Conservation (phyloP, 192 early-diverging fungal genomes). For the Podila minutissima region DNA sequence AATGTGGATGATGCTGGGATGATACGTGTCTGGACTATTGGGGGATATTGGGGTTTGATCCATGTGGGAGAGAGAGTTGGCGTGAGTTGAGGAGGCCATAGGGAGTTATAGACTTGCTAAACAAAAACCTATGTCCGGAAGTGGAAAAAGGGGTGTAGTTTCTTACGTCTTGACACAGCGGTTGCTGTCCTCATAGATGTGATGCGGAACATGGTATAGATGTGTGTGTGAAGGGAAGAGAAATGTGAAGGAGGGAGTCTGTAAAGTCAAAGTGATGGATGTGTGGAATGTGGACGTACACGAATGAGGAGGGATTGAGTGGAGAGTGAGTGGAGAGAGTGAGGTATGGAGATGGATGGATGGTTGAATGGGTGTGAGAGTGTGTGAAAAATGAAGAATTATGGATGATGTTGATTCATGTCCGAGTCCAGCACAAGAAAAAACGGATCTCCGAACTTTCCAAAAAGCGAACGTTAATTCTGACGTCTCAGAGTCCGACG, state of each 20-base stretch:
- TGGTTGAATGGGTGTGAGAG: no score
- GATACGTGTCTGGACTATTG: constrained; percentile 43
- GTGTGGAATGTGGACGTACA: neutral
- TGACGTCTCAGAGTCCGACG: neutral
- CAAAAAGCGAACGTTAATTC: no score
- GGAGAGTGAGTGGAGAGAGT: neutral
- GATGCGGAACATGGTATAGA: neutral
- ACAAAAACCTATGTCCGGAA: neutral
- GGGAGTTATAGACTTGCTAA: neutral
- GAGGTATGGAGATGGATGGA: no score
- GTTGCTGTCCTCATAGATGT: neutral
- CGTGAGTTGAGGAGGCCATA: neutral
- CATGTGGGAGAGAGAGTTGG: neutral
- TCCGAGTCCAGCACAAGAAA: no score
- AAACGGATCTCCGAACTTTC: no score
- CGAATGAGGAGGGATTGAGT: neutral
- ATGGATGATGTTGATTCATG: no score
- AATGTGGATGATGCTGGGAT: constrained; percentile 18
- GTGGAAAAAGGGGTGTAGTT: neutral
- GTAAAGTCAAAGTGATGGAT: neutral
- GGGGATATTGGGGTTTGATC: neutral
- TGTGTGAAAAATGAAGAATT: no score
- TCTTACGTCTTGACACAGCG: constrained; percentile 5
- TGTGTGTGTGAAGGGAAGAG: neutral
- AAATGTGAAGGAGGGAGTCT: neutral